phyloP scores from a whole-genome alignment of 2,329 filamentous ascomycete genomes.

The Alternaria hordeiaustralica region DNA sequence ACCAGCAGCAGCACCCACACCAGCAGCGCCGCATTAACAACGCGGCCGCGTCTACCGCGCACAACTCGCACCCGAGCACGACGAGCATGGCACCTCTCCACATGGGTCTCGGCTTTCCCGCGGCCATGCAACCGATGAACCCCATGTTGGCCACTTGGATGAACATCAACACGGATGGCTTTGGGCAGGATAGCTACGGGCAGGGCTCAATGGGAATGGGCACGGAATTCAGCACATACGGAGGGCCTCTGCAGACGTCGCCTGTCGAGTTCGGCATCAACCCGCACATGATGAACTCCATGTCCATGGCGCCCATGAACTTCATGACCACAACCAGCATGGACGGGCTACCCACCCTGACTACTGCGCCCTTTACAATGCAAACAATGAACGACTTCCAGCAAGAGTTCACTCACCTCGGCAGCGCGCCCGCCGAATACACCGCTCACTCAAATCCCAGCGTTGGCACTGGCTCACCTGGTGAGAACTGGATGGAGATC shows the following conservation, averaged over 20 bases:
- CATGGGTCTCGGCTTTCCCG: conserved; percentile 40
- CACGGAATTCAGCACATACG: conserved; percentile 50
- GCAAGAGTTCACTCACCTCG: conserved; percentile 65
- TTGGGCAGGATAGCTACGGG: conserved; percentile 35
- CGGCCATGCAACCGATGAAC: conserved; percentile 44
- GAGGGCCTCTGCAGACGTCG: conserved; percentile 52
- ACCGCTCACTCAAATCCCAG: conserved; percentile 42
- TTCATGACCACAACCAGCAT: conserved; percentile 52
- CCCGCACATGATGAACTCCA: conserved; percentile 33
- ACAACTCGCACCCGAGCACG: conserved; percentile 29
- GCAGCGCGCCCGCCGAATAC: conserved; percentile 59
- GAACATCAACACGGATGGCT: conserved; percentile 47
- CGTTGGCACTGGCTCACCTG: conserved; percentile 68
- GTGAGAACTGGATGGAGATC: conserved; percentile 83
- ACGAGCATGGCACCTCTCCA: conserved; percentile 45
- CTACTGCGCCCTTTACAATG: conserved; percentile 42
- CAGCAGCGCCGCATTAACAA: conserved; percentile 40
- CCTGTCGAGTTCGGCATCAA: conserved; percentile 56
- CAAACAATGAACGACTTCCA: conserved; percentile 70
- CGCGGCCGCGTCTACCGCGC: conserved; percentile 30
- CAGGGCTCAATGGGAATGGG: conserved; percentile 40
- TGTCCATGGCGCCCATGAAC: conserved; percentile 15
- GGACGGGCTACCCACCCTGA: conserved; percentile 53
- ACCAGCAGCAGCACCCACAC: conserved; percentile 28
- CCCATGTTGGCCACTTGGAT: conserved; percentile 53